These are phyloP conservation scores for Hypholoma fasciculare DNA, from an alignment of 768 basidiomycete genomes.

Conservation along the genomic window DNA sequence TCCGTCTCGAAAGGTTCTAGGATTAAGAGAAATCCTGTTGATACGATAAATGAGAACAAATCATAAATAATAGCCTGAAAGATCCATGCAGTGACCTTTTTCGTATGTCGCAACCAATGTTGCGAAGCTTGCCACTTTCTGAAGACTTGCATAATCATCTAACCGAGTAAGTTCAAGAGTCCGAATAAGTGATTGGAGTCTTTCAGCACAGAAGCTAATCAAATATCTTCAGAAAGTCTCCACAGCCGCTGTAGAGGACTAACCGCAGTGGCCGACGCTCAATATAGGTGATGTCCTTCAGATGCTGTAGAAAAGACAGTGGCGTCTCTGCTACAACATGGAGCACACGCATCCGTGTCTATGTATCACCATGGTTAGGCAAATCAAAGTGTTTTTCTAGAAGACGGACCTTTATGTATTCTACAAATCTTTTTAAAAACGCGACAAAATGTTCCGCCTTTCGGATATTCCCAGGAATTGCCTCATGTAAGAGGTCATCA, in stretches of 20 bases:
- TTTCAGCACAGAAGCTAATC: constrained; percentile 91
- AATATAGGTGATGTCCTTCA: constrained; percentile 99
- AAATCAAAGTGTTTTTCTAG: neutral
- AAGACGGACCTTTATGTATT: constrained; percentile 85
- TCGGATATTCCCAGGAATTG: constrained; percentile 96
- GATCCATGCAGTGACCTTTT: constrained; percentile 58
- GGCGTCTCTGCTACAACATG: constrained; percentile 99
- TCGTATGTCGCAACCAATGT: constrained; percentile 98
- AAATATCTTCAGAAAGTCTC: neutral
- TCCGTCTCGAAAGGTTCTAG: constrained; percentile 99
- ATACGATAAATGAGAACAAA: neutral
- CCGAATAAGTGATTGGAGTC: constrained; percentile 89
- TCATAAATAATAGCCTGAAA: neutral
- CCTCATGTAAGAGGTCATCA: constrained; percentile 92
- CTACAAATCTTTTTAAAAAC: constrained; percentile 96
- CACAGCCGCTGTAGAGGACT: constrained; percentile 17
- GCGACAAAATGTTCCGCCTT: constrained; percentile 99
- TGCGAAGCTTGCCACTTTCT: constrained; percentile 95
- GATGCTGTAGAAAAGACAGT: constrained; percentile 92
- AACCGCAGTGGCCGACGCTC: constrained; percentile 91
- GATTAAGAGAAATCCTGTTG: constrained; percentile 91
- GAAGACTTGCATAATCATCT: constrained; percentile 89
- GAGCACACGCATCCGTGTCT: constrained; percentile 99
- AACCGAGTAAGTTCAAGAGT: constrained; percentile 87
- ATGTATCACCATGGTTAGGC: neutral